Conservation (phyloP, 1,284 basidiomycete species). For the Ceratobasidium sp. region DNA sequence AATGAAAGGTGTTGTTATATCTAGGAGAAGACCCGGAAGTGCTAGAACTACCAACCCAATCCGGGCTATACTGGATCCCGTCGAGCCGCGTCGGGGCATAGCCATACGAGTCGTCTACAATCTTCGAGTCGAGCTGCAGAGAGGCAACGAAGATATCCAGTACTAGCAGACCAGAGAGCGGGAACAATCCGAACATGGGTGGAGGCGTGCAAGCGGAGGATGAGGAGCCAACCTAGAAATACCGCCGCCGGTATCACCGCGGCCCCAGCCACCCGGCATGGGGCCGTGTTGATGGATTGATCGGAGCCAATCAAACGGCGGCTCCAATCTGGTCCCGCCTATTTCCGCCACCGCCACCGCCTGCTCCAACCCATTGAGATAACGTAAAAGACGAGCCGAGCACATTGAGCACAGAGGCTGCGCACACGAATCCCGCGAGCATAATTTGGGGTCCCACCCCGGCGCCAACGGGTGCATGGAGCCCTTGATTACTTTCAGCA, state of each 20-base stretch:
- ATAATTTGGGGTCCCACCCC: too few relatives aligned
- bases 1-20: neutral
- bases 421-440: too few relatives aligned
- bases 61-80: neutral
- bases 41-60: neutral
- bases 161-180: neutral
- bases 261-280: too few relatives aligned
- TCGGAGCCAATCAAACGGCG: neutral
- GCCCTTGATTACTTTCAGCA: too few relatives aligned
- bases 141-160: neutral
- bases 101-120: neutral
- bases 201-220: too few relatives aligned
- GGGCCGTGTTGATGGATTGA: neutral
- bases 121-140: neutral
- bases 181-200: neutral
- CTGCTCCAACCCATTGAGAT: too few relatives aligned
- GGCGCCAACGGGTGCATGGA: too few relatives aligned
- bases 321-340: neutral
- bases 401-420: too few relatives aligned
- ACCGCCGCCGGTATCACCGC: neutral
- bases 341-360: too few relatives aligned
- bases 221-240: neutral
- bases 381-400: too few relatives aligned
- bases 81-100: neutral
- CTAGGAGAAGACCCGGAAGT: neutral